A percentile compares a stretch with the other conserved stretches of the same genome.
Evolutionary conservation across 495 filamentous ascomycete genomes (phyloP).

Genomic region (Talaromyces adpressus): DNA sequence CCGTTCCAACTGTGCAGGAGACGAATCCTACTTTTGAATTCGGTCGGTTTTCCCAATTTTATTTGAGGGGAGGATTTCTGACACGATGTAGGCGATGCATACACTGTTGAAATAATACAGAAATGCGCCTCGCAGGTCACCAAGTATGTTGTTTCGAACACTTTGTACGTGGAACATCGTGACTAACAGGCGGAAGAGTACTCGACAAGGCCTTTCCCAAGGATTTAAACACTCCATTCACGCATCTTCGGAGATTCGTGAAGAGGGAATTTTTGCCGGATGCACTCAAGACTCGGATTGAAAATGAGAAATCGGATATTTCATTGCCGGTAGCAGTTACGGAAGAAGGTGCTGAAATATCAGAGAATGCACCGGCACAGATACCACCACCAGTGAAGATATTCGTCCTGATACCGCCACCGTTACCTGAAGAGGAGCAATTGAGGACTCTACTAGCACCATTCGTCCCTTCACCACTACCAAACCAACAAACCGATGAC

Average conservation of each 20-base stretch:
- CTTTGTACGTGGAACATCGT: background rate
- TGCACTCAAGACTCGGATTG: conserved; percentile 27
- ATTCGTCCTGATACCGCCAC: conserved; percentile 32
- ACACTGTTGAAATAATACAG: conserved; percentile 35
- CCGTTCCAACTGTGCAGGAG: conserved; percentile 36
- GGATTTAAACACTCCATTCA: conserved; percentile 52
- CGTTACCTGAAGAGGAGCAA: conserved; percentile 21
- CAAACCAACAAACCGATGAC: conserved; percentile 14
- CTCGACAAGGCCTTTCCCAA: conserved; percentile 44
- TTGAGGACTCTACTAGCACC: conserved; percentile 28
- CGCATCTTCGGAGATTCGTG: conserved; percentile 76
- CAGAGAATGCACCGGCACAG: conserved; percentile 7
- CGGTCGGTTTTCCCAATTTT: conserved; percentile 17
- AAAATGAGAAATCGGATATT: background rate
- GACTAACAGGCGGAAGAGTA: conserved; percentile 18
- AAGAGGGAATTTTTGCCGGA: conserved; percentile 62
- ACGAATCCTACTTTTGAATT: conserved; percentile 32
- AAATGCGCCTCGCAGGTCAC: conserved; percentile 39
- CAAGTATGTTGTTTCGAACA: conserved; percentile 26
- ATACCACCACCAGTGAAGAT: conserved; percentile 22
- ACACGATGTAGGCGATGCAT: conserved; percentile 28
- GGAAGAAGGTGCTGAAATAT: background rate
- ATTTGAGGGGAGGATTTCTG: background rate
- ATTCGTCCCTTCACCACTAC: conserved; percentile 17
- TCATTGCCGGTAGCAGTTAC: too few relatives aligned